These are phyloP conservation scores for Rhizopogon roseolus DNA, from an alignment of 768 basidiomycete species.

Conservation along the genomic window DNA sequence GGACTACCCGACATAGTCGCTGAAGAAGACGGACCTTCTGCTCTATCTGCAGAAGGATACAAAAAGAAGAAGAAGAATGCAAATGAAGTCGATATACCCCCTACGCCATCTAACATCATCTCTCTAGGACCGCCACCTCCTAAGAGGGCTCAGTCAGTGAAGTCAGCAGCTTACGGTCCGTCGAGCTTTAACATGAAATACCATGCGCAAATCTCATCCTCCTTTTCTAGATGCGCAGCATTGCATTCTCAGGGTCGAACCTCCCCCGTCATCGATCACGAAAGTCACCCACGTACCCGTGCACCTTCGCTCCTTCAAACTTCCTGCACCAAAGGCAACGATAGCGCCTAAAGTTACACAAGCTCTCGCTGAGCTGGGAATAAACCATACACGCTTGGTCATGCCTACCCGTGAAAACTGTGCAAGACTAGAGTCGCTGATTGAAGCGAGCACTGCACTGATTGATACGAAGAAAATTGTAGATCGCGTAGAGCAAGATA, in stretches of 20 bases:
- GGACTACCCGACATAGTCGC: conserved; percentile 70
- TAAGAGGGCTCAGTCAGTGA: conserved; percentile 39
- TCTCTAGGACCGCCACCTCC: conserved; percentile 32
- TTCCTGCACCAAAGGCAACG: conserved; percentile 73
- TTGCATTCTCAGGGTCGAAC: conserved; percentile 71
- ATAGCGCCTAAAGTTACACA: conserved; percentile 73
- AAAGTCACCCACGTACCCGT: conserved; percentile 78
- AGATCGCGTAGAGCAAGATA: conserved; percentile 85
- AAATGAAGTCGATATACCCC: conserved; percentile 28
- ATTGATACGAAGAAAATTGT: conserved; percentile 87
- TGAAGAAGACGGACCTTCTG: conserved; percentile 54
- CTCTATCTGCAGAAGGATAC: conserved; percentile 38
- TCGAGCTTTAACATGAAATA: background rate
- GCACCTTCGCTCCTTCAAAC: conserved; percentile 81
- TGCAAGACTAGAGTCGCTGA: conserved; percentile 63
- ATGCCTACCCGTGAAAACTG: conserved; percentile 92
- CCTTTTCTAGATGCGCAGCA: conserved; percentile 52
- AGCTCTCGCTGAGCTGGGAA: conserved; percentile 70
- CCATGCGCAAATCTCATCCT: conserved; percentile 10
- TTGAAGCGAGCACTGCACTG: conserved; percentile 67
- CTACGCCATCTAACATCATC: conserved; percentile 31
- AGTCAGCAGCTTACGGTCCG: conserved; percentile 59
- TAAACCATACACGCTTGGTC: conserved; percentile 71
- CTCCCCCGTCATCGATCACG: conserved; percentile 41
- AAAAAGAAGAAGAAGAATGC: conserved; percentile 51